phyloP scores from a whole-genome alignment of 768 basidiomycete species.

The Xerocomus brunneocitrinus region DNA sequence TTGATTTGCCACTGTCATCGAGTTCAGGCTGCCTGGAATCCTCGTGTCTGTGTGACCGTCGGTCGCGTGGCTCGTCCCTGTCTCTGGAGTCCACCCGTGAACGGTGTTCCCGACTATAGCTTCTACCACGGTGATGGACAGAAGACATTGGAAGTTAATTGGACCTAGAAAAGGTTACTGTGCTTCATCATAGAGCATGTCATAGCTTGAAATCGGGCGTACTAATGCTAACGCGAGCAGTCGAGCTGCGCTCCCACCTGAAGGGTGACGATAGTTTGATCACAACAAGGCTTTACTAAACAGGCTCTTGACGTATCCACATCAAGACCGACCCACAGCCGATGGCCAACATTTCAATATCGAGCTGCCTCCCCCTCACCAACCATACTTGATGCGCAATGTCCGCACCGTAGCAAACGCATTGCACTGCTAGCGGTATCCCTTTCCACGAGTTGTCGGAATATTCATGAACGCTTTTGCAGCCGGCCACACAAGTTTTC shows the following conservation, averaged over 20 bases:
- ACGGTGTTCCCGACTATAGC: constrained; percentile 16
- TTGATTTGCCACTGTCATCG: constrained; percentile 7
- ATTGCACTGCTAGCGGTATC: constrained; percentile 6
- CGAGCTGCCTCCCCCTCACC: not conserved
- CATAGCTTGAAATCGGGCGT: not conserved
- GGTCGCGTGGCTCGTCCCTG: constrained; percentile 17
- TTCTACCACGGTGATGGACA: constrained; percentile 20
- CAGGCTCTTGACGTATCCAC: constrained; percentile 22
- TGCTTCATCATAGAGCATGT: not conserved
- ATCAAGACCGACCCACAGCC: constrained; percentile 17
- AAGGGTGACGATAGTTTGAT: constrained; percentile 23
- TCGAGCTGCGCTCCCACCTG: not conserved
- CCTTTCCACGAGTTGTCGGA: constrained; percentile 15
- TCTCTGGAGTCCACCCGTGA: constrained; percentile 13
- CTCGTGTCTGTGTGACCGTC: constrained; percentile 14
- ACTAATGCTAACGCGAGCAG: not conserved
- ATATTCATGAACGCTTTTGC: constrained; percentile 10
- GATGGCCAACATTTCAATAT: constrained; percentile 10
- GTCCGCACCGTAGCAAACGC: constrained; percentile 24
- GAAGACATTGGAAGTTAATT: constrained; percentile 16
- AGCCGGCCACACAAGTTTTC: constrained; percentile 27
- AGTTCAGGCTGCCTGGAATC: constrained; percentile 10
- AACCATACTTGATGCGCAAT: constrained; percentile 20
- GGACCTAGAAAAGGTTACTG: not conserved
- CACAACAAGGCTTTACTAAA: constrained; percentile 24